Base-by-base conservation (phyloP, 495 filamentous ascomycete genomes). In the Talaromyces ruber region DNA sequence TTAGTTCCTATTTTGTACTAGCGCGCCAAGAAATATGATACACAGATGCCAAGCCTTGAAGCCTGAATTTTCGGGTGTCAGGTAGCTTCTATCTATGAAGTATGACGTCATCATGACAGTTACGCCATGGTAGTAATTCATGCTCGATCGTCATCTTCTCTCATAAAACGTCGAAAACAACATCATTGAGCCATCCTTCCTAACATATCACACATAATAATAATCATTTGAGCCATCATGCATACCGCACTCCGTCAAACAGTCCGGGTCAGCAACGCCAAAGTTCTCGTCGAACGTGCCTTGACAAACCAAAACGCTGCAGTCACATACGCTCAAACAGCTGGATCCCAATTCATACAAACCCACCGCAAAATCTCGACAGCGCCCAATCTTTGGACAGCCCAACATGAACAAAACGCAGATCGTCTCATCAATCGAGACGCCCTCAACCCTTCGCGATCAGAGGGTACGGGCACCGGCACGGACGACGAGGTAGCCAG, bases 391-490 rank as follows among this genome's bases (percentile, higher is more conserved):
- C 32, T 62, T 3, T 62, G 28, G 26, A 63, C 61, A 14, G 53
- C 32, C 2, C 29, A 50, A 21, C 54, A 63, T 26, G 30, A 63
- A 16, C 29, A 50, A n/a, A 50, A 59, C 29, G 32, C 34, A 28
- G 61, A 63, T n/a, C 55, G 24, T 32, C 37, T 58, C 4, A 21
- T 80, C 64, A 81, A 86, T 66, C 84, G 84, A 51, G 77, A 81
- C 63, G 66, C 66, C 22, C 74, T 89, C 28, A 76, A 83, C 39
- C 80, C 84, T 0, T 71, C 81, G 58, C 69, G 78, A 9, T 79
- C 76, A 26, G 86, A 90, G 65, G 82, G 80, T 65, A 77, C 74
- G 37, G 82, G 88, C 66, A 78, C 78, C 30, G 86, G 81, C 4
- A 82, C 80, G 7, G 85, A 88, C 61, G 73, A 81, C 64, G 76